A percentile compares a stretch with the other conserved stretches of the same genome.
These are phyloP conservation scores for Excoecaria agallocha DNA, from an alignment of 345 rosid genomes.

Conservation along the genomic window DNA sequence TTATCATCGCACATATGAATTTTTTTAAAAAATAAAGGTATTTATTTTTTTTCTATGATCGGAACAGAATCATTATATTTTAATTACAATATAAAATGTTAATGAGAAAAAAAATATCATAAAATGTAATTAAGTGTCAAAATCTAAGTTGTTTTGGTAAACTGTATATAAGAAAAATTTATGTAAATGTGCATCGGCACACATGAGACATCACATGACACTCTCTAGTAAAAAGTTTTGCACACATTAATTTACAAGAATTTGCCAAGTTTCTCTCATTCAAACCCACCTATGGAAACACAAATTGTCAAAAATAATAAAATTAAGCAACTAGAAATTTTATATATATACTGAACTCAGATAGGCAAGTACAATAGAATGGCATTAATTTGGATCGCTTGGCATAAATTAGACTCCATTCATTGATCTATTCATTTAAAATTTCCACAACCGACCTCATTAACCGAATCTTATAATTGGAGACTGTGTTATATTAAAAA, in stretches of 20 bases:
- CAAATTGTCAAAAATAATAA: background rate
- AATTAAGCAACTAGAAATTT: background rate
- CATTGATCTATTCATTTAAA: slow-evolving; percentile 11
- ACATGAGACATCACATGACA: no score
- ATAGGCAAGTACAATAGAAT: slow-evolving; percentile 18
- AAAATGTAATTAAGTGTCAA: no score
- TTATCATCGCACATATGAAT: no score
- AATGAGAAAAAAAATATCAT: no score
- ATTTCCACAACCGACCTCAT: slow-evolving; percentile 25
- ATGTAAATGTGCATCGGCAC: no score
- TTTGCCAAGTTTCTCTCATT: background rate
- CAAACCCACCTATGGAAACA: background rate
- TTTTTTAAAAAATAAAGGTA: no score
- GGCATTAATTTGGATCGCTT: slow-evolving; percentile 19
- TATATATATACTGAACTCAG: background rate
- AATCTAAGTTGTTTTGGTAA: no score
- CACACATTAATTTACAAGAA: background rate
- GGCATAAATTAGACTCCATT: slow-evolving; percentile 1
- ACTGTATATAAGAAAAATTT: no score
- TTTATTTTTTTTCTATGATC: no score
- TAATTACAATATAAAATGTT: no score
- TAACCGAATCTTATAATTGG: slow-evolving; percentile 28
- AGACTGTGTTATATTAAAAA: slow-evolving; percentile 12
- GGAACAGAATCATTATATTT: no score
- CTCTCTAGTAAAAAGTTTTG: no score